Evolutionary conservation across 352 stramenopile genomes (phyloP).

Genomic region (Pythium brassicae): DNA sequence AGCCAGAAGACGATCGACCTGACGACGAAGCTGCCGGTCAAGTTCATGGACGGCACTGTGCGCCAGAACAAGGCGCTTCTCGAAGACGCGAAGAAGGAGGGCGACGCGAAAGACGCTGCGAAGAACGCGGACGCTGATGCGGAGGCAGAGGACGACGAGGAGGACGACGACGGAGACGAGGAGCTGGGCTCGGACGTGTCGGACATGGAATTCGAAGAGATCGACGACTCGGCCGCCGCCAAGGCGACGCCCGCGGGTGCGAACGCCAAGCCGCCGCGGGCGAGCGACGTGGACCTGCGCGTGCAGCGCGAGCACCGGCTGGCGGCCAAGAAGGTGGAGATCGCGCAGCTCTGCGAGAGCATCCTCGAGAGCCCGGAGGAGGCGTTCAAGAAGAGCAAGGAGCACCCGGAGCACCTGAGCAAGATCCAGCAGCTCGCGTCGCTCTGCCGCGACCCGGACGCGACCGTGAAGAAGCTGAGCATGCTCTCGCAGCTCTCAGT

Average conservation of each 20-base stretch:
- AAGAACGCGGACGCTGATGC: conserved; percentile 26
- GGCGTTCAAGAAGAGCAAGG: conserved; percentile 84
- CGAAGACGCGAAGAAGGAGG: conserved; percentile 29
- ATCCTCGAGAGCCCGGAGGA: conserved; percentile 86
- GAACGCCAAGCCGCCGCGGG: conserved; percentile 1
- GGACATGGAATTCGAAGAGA: conserved; percentile 81
- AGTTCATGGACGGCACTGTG: conserved; percentile 85
- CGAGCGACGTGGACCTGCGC: conserved; percentile 55
- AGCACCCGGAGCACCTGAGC: conserved; percentile 70
- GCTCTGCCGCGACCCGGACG: conserved; percentile 67
- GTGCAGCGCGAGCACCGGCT: conserved; percentile 66
- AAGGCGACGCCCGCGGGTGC: conserved; percentile 7
- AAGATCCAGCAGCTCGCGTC: conserved; percentile 78
- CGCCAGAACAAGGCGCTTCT: conserved; percentile 65
- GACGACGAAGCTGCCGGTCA: conserved; percentile 75
- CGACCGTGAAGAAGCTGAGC: conserved; percentile 79
- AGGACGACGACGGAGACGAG: conserved; percentile 23
- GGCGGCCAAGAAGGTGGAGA: conserved; percentile 82
- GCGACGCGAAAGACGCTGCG: conserved; percentile 14
- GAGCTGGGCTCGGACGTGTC: conserved; percentile 65
- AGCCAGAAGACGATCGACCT: conserved; percentile 52
- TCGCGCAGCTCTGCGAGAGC: conserved; percentile 85
- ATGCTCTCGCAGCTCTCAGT: conserved; percentile 93
- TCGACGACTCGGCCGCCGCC: conserved; percentile 33
- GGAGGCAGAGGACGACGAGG: conserved; percentile 26